Evolutionary conservation across 768 basidiomycete species (phyloP).

Genomic region (Roridomyces roridus): DNA sequence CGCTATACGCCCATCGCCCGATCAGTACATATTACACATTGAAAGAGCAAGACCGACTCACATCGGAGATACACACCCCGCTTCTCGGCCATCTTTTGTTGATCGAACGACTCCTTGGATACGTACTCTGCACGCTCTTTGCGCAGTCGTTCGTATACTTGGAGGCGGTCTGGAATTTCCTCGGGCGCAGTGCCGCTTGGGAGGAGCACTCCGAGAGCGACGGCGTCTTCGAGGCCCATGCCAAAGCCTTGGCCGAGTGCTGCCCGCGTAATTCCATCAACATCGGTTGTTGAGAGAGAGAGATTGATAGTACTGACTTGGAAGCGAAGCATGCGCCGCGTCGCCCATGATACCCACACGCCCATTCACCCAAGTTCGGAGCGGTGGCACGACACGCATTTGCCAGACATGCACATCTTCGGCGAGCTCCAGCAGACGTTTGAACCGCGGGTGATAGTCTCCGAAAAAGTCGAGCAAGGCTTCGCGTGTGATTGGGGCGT

Average conservation of each 20-base stretch:
- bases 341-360: constrained; percentile 14
- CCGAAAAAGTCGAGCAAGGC: constrained; percentile 12
- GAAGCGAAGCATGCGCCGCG: constrained; percentile 21
- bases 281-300: too few relatives aligned
- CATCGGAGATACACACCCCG: constrained; percentile 19
- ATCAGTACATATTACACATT: too few relatives aligned
- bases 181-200: background rate
- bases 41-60: too few relatives aligned
- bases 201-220: constrained; percentile 8
- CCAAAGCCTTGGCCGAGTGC: constrained; percentile 22
- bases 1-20: too few relatives aligned
- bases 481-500: constrained; percentile 6
- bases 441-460: constrained; percentile 18
- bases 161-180: constrained; percentile 1
- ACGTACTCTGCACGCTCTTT: constrained; percentile 21
- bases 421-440: constrained; percentile 11
- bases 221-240: constrained; percentile 19
- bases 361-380: constrained; percentile 12
- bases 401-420: constrained; percentile 19
- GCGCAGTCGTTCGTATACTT: constrained; percentile 12
- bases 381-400: constrained; percentile 16
- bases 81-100: constrained; percentile 13
- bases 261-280: too few relatives aligned
- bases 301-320: constrained; percentile 12
- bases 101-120: constrained; percentile 14